These are phyloP conservation scores for Musa acuminata DNA, from an alignment of 176 grass and related monocot genomes.

Conservation along the genomic window DNA sequence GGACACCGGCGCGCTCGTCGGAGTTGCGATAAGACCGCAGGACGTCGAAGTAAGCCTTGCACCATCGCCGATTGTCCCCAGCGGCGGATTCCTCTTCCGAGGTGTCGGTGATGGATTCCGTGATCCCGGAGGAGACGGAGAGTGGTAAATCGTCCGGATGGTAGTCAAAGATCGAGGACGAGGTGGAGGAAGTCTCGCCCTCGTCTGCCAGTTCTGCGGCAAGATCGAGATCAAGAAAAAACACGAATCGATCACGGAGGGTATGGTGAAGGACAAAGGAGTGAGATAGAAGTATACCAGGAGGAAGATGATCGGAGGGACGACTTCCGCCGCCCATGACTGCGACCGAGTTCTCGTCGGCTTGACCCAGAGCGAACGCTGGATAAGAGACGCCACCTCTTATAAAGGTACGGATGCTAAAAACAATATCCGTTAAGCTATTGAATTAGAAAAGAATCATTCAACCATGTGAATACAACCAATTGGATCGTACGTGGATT, in stretches of 20 bases:
- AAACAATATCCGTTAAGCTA: no score
- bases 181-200: not conserved
- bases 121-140: conserved; percentile 9
- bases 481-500: no score
- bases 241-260: no score
- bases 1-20: conserved; percentile 2
- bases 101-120: conserved; percentile 4
- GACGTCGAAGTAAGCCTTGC: not conserved
- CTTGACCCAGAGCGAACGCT: no score
- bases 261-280: not conserved
- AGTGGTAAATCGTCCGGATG: not conserved
- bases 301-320: not conserved
- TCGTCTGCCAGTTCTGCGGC: not conserved
- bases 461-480: no score
- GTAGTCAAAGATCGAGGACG: not conserved
- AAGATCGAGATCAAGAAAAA: not conserved
- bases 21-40: not conserved
- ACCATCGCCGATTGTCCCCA: not conserved
- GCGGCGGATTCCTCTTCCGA: conserved; percentile 11
- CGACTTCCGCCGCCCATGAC: conserved; percentile 1
- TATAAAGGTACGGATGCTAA: no score
- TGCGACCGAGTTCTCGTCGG: no score
- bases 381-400: no score
- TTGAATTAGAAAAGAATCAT: no score
- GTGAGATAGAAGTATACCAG: not conserved